These are phyloP conservation scores for Pyricularia sp. DNA, from an alignment of 2,329 filamentous ascomycete species.

Conservation along the genomic window DNA sequence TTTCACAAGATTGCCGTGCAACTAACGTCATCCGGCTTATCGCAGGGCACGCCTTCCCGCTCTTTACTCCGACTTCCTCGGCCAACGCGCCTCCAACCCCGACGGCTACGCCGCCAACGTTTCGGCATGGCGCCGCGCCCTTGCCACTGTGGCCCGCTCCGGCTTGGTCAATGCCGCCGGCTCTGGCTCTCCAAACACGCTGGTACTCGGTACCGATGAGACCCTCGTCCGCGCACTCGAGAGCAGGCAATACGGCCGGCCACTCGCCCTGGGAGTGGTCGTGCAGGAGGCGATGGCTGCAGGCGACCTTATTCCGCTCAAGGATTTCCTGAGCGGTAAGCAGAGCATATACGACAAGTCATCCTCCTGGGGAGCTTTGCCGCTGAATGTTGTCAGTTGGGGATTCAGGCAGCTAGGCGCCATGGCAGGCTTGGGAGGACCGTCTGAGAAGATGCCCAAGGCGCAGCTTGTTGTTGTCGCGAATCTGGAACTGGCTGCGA, in stretches of 20 bases:
- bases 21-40: slow-evolving; percentile 4
- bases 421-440: slow-evolving; percentile 27
- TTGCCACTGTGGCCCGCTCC: slow-evolving; percentile 19
- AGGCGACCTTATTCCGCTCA: slow-evolving; percentile 60
- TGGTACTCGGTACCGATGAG: slow-evolving; percentile 48
- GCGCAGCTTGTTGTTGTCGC: slow-evolving; percentile 58
- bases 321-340: slow-evolving; percentile 54
- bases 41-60: slow-evolving; percentile 15
- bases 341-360: slow-evolving; percentile 61
- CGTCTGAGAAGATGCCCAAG: slow-evolving; percentile 45
- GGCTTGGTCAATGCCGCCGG: slow-evolving; percentile 20
- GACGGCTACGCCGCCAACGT: slow-evolving; percentile 21
- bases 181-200: slow-evolving; percentile 29
- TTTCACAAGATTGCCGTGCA: background rate
- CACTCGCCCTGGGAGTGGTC: slow-evolving; percentile 70
- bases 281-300: slow-evolving; percentile 63
- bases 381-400: slow-evolving; percentile 68
- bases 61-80: slow-evolving; percentile 18
- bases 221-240: slow-evolving; percentile 63
- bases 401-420: slow-evolving; percentile 62
- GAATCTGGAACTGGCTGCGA: slow-evolving; percentile 51
- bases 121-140: slow-evolving; percentile 23
- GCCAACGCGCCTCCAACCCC: slow-evolving; percentile 15
- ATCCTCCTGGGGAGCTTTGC: slow-evolving; percentile 53
- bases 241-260: slow-evolving; percentile 68